Evolutionary conservation across 805 yeast genomes (phyloP), one percentile per base, ranked within the genome.

Genomic region (Kodamaea lidongshanica): DNA sequence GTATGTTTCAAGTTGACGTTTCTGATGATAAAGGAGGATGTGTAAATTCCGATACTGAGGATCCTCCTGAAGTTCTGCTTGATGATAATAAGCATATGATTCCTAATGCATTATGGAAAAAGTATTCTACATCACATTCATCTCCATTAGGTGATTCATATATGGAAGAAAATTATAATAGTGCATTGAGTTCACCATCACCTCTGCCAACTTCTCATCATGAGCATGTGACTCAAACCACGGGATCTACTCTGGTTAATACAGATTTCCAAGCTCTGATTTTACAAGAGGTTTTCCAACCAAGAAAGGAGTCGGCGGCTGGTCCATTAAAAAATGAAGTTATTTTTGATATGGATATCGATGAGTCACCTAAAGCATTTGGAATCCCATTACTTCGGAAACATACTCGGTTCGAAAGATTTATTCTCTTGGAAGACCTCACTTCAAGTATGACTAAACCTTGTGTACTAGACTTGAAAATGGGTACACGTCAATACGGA

Each of bases 401-500:
- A 33, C 63, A 57, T 36, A 74, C 81, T 0, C 59, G 79, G 32
- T 75, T 81, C 22, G 94, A 84, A 56, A 66, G 94, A 39, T 92
- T 87, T 51, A 79, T 92, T 21, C 56, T 92, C 7, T 63, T 92
- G 28, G 98, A 94, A 50, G 99, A 92, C 58, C 60, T 92, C 28
- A 92, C 97, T 0, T 70, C 78, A 32, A 84, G 85, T 14, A 76
- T 89, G 77, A 63, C 58, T 17, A 72, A 72, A 40, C 96, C 98
- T 1, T 88, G 96, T 51, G 97, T 89, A 0, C 61, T 92, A 28
- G 99, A 92, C 57, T 65, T 92, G 45, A 92, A 92, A 52, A 92
- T 92, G 97, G 99, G 99, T 1, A 89, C 99, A 0, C 69, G 99
- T 35, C 99, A 92, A 56, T 92, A 92, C 48, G 98, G 99, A 7